Conservation (phyloP, 148 eudicot genomes). For the Rhododendron molle region DNA sequence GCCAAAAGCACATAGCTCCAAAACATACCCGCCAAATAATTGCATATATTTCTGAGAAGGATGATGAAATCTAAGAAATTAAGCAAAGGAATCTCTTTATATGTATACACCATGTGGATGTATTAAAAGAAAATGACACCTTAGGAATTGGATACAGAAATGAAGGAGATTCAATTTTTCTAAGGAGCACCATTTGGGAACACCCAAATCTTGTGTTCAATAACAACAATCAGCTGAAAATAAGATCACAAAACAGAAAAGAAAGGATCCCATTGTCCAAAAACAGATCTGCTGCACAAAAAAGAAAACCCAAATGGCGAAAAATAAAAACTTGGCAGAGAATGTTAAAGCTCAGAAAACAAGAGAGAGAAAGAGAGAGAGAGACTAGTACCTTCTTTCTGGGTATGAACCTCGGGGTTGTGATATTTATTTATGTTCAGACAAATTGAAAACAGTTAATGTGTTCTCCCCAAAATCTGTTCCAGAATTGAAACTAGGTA, state of each 20-base stretch:
- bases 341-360: neutral
- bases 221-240: neutral
- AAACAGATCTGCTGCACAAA: neutral
- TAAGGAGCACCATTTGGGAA: neutral
- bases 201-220: neutral
- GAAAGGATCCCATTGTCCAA: neutral
- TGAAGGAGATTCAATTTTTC: neutral
- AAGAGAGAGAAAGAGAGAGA: neutral
- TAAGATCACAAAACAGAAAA: neutral
- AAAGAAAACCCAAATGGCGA: neutral
- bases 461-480: neutral
- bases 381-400: slow-evolving; percentile 6
- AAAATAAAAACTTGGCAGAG: neutral
- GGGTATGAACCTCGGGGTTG: neutral
- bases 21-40: neutral
- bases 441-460: neutral
- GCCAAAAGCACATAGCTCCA: neutral
- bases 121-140: neutral
- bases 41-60: neutral
- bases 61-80: neutral
- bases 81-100: neutral
- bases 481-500: neutral
- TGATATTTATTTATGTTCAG: neutral
- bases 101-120: neutral
- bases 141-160: neutral